Base-by-base conservation (phyloP, 2,329 filamentous ascomycete species). In the Pyrenochaeta sp. region DNA sequence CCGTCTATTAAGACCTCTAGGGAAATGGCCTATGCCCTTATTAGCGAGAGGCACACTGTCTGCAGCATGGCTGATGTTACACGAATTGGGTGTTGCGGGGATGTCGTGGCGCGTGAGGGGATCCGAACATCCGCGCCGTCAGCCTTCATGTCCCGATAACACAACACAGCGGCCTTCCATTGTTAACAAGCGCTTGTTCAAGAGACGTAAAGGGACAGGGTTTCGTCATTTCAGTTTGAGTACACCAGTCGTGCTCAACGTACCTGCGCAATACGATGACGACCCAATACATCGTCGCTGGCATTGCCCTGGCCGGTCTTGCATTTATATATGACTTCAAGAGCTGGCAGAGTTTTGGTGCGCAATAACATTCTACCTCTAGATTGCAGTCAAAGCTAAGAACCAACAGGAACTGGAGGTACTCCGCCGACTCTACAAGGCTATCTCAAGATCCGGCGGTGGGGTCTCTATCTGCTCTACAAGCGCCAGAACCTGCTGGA, bases 341-440 rank as follows among this genome's bases (percentile, higher is more conserved):
- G 36, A 63, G 56, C 37, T 68, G 66, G 66, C 54, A 66, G 35
- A 60, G 41, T 36, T 57, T 59, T 18, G 64, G 66, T 67, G 23
- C 44, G 50, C 14, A 14, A 3, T 1, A 10, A 21, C 31, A 7
- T 4, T 3, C 15, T n/a, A 9, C 6, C 4, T 29, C n/a, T 7
- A 7, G 30, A 2, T 18, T 4, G 0, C 15, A 47, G 23, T 9
- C 14, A 15, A 11, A 12, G 23, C 55, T 66, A 20, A 66, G 32
- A 30, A 10, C 30, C 15, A 3, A 7, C 42, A 73, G 69, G 69
- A 45, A 73, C 69, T 1, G 69, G 69, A 29, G 68, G 69, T 10
- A 73, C 69, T 20, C 68, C 69, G 12, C 64, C 69, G 37, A 73
- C 69, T 1, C 23, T 70, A 7, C 44, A 63, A 57, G 68, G 68